A percentile compares a stretch with the other conserved stretches of the same genome.
These are phyloP conservation scores for Lipomyces spencermartinsiae DNA, from an alignment of 805 yeast species.

Conservation along the genomic window DNA sequence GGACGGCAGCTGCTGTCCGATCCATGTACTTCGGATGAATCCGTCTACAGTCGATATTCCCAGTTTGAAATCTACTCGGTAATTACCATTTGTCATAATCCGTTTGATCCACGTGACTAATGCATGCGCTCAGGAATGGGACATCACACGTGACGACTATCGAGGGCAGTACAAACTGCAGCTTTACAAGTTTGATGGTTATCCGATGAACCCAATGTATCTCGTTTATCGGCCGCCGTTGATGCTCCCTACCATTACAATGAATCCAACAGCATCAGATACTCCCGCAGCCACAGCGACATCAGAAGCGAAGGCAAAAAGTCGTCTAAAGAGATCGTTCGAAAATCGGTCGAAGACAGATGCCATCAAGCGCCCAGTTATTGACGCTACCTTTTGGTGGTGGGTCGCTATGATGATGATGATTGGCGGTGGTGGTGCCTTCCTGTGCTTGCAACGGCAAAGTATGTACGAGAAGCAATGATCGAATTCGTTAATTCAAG, in stretches of 20 bases:
- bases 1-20: slow-evolving; percentile 90
- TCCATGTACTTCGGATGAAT: slow-evolving; percentile 67
- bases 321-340: slow-evolving; percentile 22
- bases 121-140: slow-evolving; percentile 35
- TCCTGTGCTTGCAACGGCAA: slow-evolving; percentile 24
- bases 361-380: slow-evolving; percentile 42
- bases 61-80: slow-evolving; percentile 54
- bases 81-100: slow-evolving; percentile 5
- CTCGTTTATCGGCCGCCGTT: slow-evolving; percentile 91
- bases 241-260: slow-evolving; percentile 92
- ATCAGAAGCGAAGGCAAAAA: slow-evolving; percentile 1
- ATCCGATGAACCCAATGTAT: slow-evolving; percentile 83
- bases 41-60: slow-evolving; percentile 68
- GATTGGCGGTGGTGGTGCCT: slow-evolving; percentile 48
- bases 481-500: neutral
- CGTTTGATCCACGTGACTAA: neutral
- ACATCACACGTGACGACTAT: slow-evolving; percentile 72
- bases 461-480: neutral
- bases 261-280: slow-evolving; percentile 75
- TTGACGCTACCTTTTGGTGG: slow-evolving; percentile 44
- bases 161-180: slow-evolving; percentile 82
- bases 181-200: slow-evolving; percentile 73
- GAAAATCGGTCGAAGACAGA: slow-evolving; percentile 45
- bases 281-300: slow-evolving; percentile 41
- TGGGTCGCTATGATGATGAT: slow-evolving; percentile 50